phyloP scores from a whole-genome alignment of 192 early-diverging fungal species.

The Geranomyces michiganensis region DNA sequence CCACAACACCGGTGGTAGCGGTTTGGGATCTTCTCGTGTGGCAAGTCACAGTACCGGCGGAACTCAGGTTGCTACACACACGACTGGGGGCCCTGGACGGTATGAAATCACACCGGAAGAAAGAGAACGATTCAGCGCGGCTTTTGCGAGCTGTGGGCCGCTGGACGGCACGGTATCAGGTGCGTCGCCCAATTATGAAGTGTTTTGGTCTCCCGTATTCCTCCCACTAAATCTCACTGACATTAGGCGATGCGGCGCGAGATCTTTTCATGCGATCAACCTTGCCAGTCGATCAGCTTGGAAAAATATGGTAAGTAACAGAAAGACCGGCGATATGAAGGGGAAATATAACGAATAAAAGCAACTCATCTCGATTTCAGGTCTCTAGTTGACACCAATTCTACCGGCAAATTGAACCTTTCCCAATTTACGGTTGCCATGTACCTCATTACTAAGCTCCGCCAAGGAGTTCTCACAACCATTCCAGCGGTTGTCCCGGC shows the following conservation, averaged over 20 bases:
- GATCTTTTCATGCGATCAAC: constrained; percentile 80
- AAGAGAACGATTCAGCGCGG: constrained; percentile 61
- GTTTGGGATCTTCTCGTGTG: too few species aligned
- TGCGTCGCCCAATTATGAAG: too few species aligned
- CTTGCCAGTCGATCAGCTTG: constrained; percentile 73
- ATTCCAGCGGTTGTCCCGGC: constrained; percentile 75
- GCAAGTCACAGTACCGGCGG: neutral
- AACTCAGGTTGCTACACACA: constrained; percentile 7
- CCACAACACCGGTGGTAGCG: neutral
- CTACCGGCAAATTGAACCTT: constrained; percentile 70
- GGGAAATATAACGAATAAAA: neutral
- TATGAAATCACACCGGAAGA: constrained; percentile 45
- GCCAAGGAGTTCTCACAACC: constrained; percentile 68
- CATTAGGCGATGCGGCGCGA: constrained; percentile 68
- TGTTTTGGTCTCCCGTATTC: too few species aligned
- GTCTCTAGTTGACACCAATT: constrained; percentile 75
- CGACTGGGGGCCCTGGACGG: constrained; percentile 1
- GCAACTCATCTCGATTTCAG: constrained; percentile 33
- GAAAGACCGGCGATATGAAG: neutral
- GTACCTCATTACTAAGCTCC: constrained; percentile 80
- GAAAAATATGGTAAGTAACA: constrained; percentile 74
- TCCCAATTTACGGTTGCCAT: constrained; percentile 90
- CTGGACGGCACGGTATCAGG: constrained; percentile 51
- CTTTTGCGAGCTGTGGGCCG: constrained; percentile 63
- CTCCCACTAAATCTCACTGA: neutral